Evolutionary conservation across 75 land plant genomes (phyloP).

Genomic region (Cupressus sempervirens): DNA sequence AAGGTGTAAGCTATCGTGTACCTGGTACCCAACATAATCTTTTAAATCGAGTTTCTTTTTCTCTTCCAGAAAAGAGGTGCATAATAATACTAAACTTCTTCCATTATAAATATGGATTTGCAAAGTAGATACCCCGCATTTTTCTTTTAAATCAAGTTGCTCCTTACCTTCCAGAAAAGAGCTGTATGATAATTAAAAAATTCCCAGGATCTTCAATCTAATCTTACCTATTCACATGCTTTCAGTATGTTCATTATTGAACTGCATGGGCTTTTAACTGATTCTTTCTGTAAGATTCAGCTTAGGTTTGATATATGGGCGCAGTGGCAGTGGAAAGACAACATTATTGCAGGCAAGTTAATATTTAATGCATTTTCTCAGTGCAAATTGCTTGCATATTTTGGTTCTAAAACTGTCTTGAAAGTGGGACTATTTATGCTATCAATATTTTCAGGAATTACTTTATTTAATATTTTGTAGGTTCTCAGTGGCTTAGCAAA

Average conservation of each 20-base stretch:
- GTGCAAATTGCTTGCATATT: background rate
- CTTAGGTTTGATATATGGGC: slow-evolving; percentile 88
- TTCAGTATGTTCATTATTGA: background rate
- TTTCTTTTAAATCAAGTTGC: slow-evolving; percentile 63
- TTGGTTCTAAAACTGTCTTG: background rate
- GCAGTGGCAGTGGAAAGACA: slow-evolving; percentile 98
- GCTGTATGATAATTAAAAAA: slow-evolving; percentile 24
- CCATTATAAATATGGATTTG: background rate
- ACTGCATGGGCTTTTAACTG: background rate
- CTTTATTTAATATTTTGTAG: slow-evolving; percentile 29
- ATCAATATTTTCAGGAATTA: slow-evolving; percentile 6
- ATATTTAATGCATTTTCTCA: background rate
- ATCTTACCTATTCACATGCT: background rate
- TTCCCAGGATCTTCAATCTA: background rate
- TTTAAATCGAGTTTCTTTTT: slow-evolving; percentile 67
- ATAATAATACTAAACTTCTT: background rate
- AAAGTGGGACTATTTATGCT: background rate
- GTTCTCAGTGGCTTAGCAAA: slow-evolving; percentile 76
- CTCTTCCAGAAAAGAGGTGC: slow-evolving; percentile 85
- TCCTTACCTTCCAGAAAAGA: slow-evolving; percentile 78
- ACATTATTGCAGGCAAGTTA: slow-evolving; percentile 81
- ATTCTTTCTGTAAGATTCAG: slow-evolving; percentile 35
- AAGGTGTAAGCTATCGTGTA: slow-evolving; percentile 63
- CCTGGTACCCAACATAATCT: slow-evolving; percentile 78
- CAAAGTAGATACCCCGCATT: slow-evolving; percentile 50